phyloP scores from a whole-genome alignment of 495 filamentous ascomycete genomes.

The Cercophora scortea region DNA sequence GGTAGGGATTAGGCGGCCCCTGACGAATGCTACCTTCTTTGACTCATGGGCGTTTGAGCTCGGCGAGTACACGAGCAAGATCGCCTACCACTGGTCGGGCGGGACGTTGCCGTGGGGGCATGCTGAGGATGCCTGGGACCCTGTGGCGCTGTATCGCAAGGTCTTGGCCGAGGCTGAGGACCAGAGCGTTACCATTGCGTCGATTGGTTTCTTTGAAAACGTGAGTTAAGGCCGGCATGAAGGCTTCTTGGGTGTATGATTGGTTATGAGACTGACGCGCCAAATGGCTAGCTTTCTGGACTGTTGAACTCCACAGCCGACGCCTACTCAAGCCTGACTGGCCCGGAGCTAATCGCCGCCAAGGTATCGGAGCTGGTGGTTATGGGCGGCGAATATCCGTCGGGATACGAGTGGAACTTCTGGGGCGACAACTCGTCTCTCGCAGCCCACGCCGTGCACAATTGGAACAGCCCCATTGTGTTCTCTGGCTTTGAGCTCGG shows the following conservation, averaged over 20 bases:
- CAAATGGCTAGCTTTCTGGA: slow-evolving; percentile 20
- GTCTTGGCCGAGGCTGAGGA: slow-evolving; percentile 24
- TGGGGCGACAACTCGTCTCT: slow-evolving; percentile 22
- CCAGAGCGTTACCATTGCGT: slow-evolving; percentile 34
- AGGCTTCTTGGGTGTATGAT: not conserved
- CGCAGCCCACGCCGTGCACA: slow-evolving; percentile 31
- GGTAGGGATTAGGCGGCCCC: slow-evolving; percentile 30
- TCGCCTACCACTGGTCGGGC: slow-evolving; percentile 31
- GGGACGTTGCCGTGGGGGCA: slow-evolving; percentile 19
- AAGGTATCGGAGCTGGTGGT: slow-evolving; percentile 40
- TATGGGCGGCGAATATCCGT: slow-evolving; percentile 40
- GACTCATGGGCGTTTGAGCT: slow-evolving; percentile 25
- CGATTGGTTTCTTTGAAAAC: slow-evolving; percentile 37
- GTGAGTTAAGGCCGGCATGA: slow-evolving; percentile 5
- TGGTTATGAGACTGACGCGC: not conserved
- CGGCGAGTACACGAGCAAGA: slow-evolving; percentile 28
- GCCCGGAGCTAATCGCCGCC: slow-evolving; percentile 24
- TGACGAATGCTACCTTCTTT: slow-evolving; percentile 35
- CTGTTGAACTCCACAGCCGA: slow-evolving; percentile 33
- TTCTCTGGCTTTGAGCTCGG: slow-evolving; percentile 34
- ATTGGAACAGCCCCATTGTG: slow-evolving; percentile 26
- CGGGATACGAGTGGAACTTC: slow-evolving; percentile 37
- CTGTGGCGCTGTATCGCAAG: slow-evolving; percentile 36
- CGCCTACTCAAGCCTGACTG: slow-evolving; percentile 20
- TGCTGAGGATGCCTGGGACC: slow-evolving; percentile 32